phyloP scores from a whole-genome alignment of 2,329 filamentous ascomycete genomes.

The Colletotrichum tabaci region DNA sequence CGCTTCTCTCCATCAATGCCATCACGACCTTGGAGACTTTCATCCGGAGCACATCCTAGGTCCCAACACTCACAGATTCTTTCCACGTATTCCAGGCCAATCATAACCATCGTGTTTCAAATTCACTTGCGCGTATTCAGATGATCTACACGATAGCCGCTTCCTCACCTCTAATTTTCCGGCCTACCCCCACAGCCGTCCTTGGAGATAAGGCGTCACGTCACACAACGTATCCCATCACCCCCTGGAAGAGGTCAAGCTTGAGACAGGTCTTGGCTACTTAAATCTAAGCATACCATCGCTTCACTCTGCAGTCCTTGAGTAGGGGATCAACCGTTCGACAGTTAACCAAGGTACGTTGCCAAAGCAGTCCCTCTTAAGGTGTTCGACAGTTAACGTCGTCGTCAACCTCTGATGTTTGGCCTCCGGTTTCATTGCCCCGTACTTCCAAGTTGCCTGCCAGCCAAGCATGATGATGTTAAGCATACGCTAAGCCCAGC shows the following conservation, averaged over 20 bases:
- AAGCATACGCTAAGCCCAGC: slow-evolving; percentile 7
- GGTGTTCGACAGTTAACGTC: not conserved
- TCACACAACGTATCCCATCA: not conserved
- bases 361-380: no score
- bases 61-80: no score
- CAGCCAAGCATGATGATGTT: not conserved
- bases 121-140: not conserved
- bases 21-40: not conserved
- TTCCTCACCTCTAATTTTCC: not conserved
- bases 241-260: not conserved
- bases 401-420: slow-evolving; percentile 4
- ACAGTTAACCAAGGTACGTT: not conserved
- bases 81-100: not conserved
- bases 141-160: not conserved
- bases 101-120: not conserved
- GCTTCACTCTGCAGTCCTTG: not conserved
- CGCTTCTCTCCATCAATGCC: not conserved
- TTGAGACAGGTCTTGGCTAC: not conserved
- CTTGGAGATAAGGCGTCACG: not conserved
- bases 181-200: no score
- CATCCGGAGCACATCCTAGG: not conserved
- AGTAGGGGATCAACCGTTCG: not conserved
- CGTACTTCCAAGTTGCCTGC: not conserved
- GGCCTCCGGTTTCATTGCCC: not conserved
- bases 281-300: not conserved